Evolutionary conservation across 2,329 filamentous ascomycete species (phyloP).

Genomic region (Hymenoscyphus infarciens): DNA sequence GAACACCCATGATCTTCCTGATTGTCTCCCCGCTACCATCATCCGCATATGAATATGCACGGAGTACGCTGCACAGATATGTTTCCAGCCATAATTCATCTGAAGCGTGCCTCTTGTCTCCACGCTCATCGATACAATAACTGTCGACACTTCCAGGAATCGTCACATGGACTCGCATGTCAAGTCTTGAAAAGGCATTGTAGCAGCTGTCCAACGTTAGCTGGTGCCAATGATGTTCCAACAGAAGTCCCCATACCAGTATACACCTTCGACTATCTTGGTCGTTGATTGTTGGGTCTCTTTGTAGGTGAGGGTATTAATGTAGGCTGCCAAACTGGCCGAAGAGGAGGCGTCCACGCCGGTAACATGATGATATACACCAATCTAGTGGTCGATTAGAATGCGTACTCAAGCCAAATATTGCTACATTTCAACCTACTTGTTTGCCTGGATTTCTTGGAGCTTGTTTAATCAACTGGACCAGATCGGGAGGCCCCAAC

Average conservation of each 20-base stretch:
- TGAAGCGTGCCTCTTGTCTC: conserved; percentile 88
- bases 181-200: conserved; percentile 96
- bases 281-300: conserved; percentile 71
- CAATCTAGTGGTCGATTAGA: conserved; percentile 54
- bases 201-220: conserved; percentile 63
- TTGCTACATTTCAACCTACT: conserved; percentile 35
- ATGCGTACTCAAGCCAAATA: neutral
- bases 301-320: conserved; percentile 93
- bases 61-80: conserved; percentile 89
- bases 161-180: conserved; percentile 97
- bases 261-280: conserved; percentile 90
- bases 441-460: conserved; percentile 55
- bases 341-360: conserved; percentile 97
- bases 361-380: conserved; percentile 96
- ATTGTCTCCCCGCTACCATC: conserved; percentile 92
- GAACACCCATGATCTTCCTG: conserved; percentile 94
- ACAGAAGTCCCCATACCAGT: conserved; percentile 61
- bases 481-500: conserved; percentile 90
- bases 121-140: conserved; percentile 95
- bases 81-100: conserved; percentile 97
- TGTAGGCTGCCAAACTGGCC: conserved; percentile 93
- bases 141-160: conserved; percentile 96
- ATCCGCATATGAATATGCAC: conserved; percentile 95
- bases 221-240: conserved; percentile 26
- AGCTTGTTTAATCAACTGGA: conserved; percentile 82